Percentiles rank a stretch among this genome's conserved stretches.
Evolutionary conservation across 805 yeast species (phyloP).

Genomic region (Dipodascopsis uninucleata): DNA sequence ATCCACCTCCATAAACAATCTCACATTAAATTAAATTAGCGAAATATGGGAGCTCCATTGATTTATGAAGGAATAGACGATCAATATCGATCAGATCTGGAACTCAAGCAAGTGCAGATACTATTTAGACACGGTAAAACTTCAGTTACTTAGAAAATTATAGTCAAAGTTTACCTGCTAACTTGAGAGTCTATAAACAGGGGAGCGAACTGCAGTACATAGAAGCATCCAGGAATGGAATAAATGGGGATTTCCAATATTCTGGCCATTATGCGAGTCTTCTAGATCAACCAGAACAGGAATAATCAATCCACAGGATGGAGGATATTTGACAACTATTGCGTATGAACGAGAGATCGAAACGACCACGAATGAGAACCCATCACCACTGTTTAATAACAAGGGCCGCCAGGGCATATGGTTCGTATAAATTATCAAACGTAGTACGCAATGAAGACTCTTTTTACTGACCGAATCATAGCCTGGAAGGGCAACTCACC

Average conservation of each 20-base stretch:
- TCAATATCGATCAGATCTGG: constrained; percentile 16
- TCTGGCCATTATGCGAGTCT: constrained; percentile 26
- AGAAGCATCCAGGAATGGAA: constrained; percentile 21
- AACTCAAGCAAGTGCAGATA: constrained; percentile 20
- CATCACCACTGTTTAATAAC: constrained; percentile 11
- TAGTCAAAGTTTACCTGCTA: neutral
- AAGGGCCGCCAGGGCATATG: constrained; percentile 17
- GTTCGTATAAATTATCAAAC: no score
- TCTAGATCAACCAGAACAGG: constrained; percentile 19
- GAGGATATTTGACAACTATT: constrained; percentile 11
- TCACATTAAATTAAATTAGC: no score
- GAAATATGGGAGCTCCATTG: constrained; percentile 23
- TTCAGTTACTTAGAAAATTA: neutral
- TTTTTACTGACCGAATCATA: neutral
- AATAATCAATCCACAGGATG: constrained; percentile 14
- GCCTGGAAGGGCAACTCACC: constrained; percentile 26
- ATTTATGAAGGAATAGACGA: constrained; percentile 6
- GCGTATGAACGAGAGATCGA: constrained; percentile 26
- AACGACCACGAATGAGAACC: constrained; percentile 9
- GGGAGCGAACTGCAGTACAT: constrained; percentile 26
- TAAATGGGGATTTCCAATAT: constrained; percentile 27
- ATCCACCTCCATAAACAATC: no score
- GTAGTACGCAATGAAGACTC: no score
- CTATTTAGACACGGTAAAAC: constrained; percentile 24
- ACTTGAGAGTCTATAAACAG: constrained; percentile 6